phyloP scores from a whole-genome alignment of 345 rosid species.

The Trapa incisa region DNA sequence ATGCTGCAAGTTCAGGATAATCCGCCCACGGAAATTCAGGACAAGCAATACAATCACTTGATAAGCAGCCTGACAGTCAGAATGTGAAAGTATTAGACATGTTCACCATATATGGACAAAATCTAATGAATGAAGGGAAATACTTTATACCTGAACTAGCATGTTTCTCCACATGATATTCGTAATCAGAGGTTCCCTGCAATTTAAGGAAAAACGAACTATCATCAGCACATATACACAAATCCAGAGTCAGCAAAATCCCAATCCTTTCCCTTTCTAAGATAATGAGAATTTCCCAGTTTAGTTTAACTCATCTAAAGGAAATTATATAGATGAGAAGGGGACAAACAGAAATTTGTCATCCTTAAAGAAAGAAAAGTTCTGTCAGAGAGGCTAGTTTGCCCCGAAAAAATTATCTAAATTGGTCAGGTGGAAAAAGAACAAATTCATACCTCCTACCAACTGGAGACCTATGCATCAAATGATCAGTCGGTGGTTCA shows the following conservation, averaged over 20 bases:
- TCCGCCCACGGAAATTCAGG: slow-evolving; percentile 61
- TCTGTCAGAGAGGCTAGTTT: neutral
- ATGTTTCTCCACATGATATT: slow-evolving; percentile 99
- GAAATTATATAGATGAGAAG: too few relatives aligned
- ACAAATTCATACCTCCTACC: slow-evolving; percentile 60
- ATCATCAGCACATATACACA: neutral
- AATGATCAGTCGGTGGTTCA: slow-evolving; percentile 93
- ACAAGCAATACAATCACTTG: slow-evolving; percentile 69
- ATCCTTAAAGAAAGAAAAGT: neutral
- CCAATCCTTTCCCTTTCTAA: too few relatives aligned
- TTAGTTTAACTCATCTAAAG: too few relatives aligned
- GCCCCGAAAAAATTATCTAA: neutral
- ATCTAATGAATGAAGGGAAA: too few relatives aligned
- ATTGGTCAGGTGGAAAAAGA: neutral
- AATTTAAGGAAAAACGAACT: slow-evolving; percentile 8
- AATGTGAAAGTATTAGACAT: too few relatives aligned
- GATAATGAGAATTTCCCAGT: too few relatives aligned
- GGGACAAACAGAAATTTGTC: too few relatives aligned
- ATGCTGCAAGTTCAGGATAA: slow-evolving; percentile 34
- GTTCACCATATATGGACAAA: too few relatives aligned
- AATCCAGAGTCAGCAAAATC: neutral
- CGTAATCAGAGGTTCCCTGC: slow-evolving; percentile 92
- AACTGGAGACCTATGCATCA: slow-evolving; percentile 83
- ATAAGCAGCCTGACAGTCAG: slow-evolving; percentile 39
- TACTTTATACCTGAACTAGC: slow-evolving; percentile 38